phyloP scores from a whole-genome alignment of 2,329 filamentous ascomycete species.

The Xylariaceae sp. region DNA sequence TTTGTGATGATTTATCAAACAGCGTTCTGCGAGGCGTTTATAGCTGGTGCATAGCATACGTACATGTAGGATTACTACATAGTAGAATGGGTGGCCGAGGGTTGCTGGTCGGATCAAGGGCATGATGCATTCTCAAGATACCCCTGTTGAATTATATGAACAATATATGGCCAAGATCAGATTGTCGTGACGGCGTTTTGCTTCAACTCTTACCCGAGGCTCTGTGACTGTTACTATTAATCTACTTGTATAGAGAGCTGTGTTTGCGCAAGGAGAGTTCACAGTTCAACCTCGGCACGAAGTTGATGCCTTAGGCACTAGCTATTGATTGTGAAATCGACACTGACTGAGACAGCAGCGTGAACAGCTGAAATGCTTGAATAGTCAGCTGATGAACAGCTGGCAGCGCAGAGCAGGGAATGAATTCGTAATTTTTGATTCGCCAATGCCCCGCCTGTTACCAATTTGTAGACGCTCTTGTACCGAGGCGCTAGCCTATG shows the following conservation, averaged over 20 bases:
- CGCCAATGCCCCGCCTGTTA: conserved; percentile 31
- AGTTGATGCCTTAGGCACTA: background rate
- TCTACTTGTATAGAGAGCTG: no score
- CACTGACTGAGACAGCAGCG: background rate
- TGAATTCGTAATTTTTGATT: conserved; percentile 19
- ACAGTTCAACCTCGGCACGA: background rate
- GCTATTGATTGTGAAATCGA: background rate
- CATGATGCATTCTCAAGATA: conserved; percentile 17
- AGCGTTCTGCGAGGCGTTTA: conserved; percentile 13
- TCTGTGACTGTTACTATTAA: background rate
- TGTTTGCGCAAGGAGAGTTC: background rate
- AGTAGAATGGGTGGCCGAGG: background rate
- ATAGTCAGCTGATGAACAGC: conserved; percentile 11
- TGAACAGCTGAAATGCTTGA: background rate
- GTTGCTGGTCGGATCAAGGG: background rate
- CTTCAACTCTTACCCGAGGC: background rate
- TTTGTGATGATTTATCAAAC: conserved; percentile 6
- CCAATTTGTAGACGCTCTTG: no score
- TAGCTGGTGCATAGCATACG: conserved; percentile 5
- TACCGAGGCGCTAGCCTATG: background rate
- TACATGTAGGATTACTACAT: no score
- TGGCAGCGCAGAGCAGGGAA: background rate
- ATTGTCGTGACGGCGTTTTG: background rate
- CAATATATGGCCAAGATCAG: background rate
- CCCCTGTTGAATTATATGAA: conserved; percentile 10